Percentiles rank a stretch among this genome's conserved stretches.
Conservation (phyloP, 345 rosid species). For the Eucalyptus erythrocorys region DNA sequence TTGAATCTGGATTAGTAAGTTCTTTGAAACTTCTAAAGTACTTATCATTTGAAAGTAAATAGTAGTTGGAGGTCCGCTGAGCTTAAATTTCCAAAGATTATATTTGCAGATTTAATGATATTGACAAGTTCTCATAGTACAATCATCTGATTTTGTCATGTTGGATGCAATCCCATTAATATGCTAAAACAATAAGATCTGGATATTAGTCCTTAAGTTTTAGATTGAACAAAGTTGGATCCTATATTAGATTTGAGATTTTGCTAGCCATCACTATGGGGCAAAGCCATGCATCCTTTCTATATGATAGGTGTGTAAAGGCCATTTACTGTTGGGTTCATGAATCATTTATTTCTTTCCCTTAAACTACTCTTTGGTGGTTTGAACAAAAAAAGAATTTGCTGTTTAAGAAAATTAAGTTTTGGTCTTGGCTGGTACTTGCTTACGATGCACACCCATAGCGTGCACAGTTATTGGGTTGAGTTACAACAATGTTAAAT, state of each 20-base stretch:
- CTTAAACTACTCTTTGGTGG: background rate
- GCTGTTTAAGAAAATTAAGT: background rate
- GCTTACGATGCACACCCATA: background rate
- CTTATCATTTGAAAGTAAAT: background rate
- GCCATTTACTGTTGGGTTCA: background rate
- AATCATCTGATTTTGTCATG: background rate
- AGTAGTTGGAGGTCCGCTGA: background rate
- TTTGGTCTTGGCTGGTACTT: background rate
- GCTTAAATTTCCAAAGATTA: background rate
- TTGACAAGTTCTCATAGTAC: background rate
- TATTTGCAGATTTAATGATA: background rate
- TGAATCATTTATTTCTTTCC: background rate
- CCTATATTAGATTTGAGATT: background rate
- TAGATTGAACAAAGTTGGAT: background rate
- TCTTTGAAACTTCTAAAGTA: background rate
- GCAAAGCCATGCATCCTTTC: background rate
- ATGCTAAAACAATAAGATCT: background rate
- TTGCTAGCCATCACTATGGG: background rate
- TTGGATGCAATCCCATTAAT: background rate
- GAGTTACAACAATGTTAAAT: background rate
- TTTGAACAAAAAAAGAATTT: background rate
- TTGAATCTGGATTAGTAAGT: background rate
- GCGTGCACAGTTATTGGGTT: background rate
- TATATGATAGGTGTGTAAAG: background rate
- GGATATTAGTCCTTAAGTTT: background rate